Base-by-base conservation (phyloP, 305 asterid species). In the Ajuga reptans region DNA sequence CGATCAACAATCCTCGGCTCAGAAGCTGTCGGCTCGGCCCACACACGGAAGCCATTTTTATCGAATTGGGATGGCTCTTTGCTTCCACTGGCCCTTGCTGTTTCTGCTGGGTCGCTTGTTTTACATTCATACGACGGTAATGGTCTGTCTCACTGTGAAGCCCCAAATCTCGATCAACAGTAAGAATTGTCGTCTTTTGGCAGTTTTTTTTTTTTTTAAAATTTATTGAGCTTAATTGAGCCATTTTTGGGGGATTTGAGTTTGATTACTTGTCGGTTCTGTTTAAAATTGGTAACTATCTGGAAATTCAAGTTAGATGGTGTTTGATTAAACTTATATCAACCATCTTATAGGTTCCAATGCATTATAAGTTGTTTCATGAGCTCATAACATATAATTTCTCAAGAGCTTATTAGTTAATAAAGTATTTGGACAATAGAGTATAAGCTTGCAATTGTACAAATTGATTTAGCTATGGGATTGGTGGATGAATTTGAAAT, bases 61-160 rank as follows among this genome's bases (percentile, higher is more conserved):
- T 75, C 82, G 8, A 68, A 80, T 73, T 75, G 86, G 87, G 69
- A 61, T 51, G 68, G 69, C 65, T 84, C 92, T 62, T 66, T 85
- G 17, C 74, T 91, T 61, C 92, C 89, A 31, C 39, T 89, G 46
- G 95, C 89, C 50, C n/a, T 89, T 41, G 87, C 87, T 24, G 81
- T 65, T 54, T 84, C 90, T 49, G 82, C 95, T 54, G 88, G 85
- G 12, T 77, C 92, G 18, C 56, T 89, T 51, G 66, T 77, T 58
- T 49, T 81, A 53, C 86, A 79, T 8, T 83, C 86, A 31, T 61
- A 69, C 59, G 21, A 41, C 78, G 52, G 45, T 24, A 66, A 56
- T 17, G 37, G 51, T 42, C 66, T 52, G 11, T 77, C 97, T 16
- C 64, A 77, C 78, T 87, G 87, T 56, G 87, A 91, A 65, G 72